A percentile compares a stretch with the other conserved stretches of the same genome.
phyloP scores from a whole-genome alignment of 306 rosid species.

The Dalbergia cultrata region DNA sequence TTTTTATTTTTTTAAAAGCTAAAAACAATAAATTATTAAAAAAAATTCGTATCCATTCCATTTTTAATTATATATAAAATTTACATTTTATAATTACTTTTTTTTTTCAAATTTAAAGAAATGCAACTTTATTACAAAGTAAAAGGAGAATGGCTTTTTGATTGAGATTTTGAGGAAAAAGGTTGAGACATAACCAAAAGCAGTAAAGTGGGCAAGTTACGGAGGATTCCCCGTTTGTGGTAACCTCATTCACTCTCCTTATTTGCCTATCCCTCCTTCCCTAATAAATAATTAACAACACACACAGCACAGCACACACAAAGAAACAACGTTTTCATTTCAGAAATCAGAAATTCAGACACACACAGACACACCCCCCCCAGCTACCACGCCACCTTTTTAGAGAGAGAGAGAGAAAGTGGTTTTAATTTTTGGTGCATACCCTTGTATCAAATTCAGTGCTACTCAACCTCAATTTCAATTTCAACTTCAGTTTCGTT shows the following conservation, averaged over 20 bases:
- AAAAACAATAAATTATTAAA: no score
- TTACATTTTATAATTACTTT: no score
- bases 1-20: no score
- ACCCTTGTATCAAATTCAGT: background rate
- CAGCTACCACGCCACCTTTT: constrained; percentile 1
- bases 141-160: no score
- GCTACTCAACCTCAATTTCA: background rate
- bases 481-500: constrained; percentile 4
- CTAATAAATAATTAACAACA: background rate
- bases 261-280: background rate
- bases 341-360: constrained; percentile 17
- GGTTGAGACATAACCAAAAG: constrained; percentile 12
- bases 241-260: constrained; percentile 7
- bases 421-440: background rate
- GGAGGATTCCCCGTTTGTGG: constrained; percentile 34
- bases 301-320: background rate
- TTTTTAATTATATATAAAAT: no score
- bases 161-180: background rate
- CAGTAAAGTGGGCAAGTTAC: constrained; percentile 35
- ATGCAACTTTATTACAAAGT: no score
- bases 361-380: background rate
- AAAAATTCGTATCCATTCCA: no score
- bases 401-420: background rate
- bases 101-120: no score
- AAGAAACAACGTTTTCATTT: constrained; percentile 31